Base-by-base conservation (phyloP, 805 yeast genomes). In the Alloascoidea hylecoeti region DNA sequence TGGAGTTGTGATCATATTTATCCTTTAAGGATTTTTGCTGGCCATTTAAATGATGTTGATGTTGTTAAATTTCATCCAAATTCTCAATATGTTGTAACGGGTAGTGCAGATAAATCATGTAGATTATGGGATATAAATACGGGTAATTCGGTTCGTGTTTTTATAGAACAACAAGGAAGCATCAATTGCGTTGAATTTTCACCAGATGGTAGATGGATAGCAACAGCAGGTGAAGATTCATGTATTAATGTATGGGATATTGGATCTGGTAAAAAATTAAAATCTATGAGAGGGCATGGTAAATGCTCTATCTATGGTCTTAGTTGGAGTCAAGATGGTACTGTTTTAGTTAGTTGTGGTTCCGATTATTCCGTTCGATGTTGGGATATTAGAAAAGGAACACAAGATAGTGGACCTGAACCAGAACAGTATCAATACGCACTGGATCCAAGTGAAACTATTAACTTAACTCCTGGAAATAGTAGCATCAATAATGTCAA, bases 1-100 rank as follows among this genome's bases (percentile, higher is more conserved):
- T 92, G 99, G 99, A 86, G 95, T 17, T 85, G 95, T 48, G 98
- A 92, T 56, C 99, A 92, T 58, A 88, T 92, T 35, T 88, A 89
- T 54, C 97, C 99, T 28, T 65, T 92, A 49, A 68, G 98, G 47
- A 83, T 92, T 17, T 89, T 92, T 64, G 97, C 97, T 0, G 99
- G 99, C 0, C 99, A 92, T 59, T 70, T 88, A 49, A 82, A 85
- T 50, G 99, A 92, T 61, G 97, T 92, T 30, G 97, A 92, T 53
- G 77, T 89, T 47, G 94, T 89, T 28, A 78, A 77, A 37, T 92
- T 89, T 70, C 98, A 92, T 60, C 97, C 98, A 17, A 92, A 92
- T 56, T 88, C 96, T 5, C 81, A 88, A 36, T 92, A 92, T 54
- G 76, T 92, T 4, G 78, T 92, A 51, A 89, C 98, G 0, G 99